phyloP scores from a whole-genome alignment of 164 flowering plant genomes.

The Kingdonia uniflora region DNA sequence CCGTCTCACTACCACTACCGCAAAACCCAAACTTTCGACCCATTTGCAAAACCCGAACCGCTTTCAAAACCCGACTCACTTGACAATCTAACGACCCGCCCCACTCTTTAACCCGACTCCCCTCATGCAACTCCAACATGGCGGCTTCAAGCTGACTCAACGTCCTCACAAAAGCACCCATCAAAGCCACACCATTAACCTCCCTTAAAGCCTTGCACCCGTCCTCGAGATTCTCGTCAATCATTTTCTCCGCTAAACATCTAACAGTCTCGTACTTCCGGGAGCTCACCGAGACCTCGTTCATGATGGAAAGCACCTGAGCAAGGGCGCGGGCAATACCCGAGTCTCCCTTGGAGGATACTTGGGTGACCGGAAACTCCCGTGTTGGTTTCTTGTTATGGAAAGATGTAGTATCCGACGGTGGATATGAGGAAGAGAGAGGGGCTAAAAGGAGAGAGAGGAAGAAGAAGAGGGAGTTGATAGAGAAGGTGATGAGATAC shows the following conservation, averaged over 20 bases:
- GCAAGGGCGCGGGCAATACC: constrained; percentile 61
- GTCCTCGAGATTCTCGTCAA: constrained; percentile 52
- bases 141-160: constrained; percentile 40
- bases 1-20: constrained; percentile 1
- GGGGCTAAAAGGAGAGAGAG: not conserved
- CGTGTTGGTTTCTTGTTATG: not conserved
- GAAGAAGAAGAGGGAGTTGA: not conserved
- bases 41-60: constrained; percentile 18
- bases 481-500: not conserved
- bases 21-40: constrained; percentile 14
- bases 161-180: constrained; percentile 48
- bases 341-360: constrained; percentile 22
- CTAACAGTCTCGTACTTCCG: constrained; percentile 71
- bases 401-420: not conserved
- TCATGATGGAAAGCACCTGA: constrained; percentile 46
- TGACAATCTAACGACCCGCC: not conserved
- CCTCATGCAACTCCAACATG: constrained; percentile 13
- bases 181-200: constrained; percentile 47
- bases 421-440: not conserved
- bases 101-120: not conserved
- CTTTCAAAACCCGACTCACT: constrained; percentile 16
- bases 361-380: too few species aligned
- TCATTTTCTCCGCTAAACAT: constrained; percentile 49
- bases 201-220: constrained; percentile 29
- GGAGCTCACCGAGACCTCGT: constrained; percentile 55